Evolutionary conservation across 371 early-diverging fungal genomes (phyloP).

Genomic region (Dichotomocladium elegans): DNA sequence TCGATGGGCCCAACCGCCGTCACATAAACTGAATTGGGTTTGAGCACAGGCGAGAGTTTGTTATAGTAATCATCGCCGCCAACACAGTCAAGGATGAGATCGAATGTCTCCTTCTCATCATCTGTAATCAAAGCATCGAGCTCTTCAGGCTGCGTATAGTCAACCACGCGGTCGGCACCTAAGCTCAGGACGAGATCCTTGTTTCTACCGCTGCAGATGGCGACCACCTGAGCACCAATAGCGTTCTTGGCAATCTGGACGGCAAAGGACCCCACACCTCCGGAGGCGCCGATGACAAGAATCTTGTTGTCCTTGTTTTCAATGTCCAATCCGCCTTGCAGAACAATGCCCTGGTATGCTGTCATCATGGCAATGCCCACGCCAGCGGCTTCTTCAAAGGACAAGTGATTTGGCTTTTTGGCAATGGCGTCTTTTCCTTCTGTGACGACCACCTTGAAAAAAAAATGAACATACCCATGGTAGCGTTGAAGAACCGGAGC

Average conservation of each 20-base stretch:
- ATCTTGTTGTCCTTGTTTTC: constrained; percentile 6
- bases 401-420: constrained; percentile 39
- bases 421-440: constrained; percentile 24
- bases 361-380: constrained; percentile 34
- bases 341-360: constrained; percentile 34
- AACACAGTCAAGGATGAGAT: constrained; percentile 48
- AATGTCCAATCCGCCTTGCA: constrained; percentile 12
- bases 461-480: no score
- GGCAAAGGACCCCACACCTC: constrained; percentile 58
- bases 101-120: constrained; percentile 22
- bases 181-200: constrained; percentile 43
- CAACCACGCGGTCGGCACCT: constrained; percentile 61
- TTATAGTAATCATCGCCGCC: constrained; percentile 50
- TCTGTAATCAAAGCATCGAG: constrained; percentile 15
- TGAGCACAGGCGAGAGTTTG: constrained; percentile 21
- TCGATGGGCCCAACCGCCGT: constrained; percentile 43
- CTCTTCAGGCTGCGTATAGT: constrained; percentile 43
- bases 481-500: no score
- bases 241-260: constrained; percentile 61
- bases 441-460: constrained; percentile 7
- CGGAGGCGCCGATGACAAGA: constrained; percentile 53
- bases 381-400: constrained; percentile 51
- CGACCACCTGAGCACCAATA: constrained; percentile 53
- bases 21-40: constrained; percentile 29
- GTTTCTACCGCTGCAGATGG: constrained; percentile 57